Percentiles rank a stretch among this genome's conserved stretches.
Evolutionary conservation across 1,284 basidiomycete species (phyloP).

Genomic region (Nidula niveotomentosa): DNA sequence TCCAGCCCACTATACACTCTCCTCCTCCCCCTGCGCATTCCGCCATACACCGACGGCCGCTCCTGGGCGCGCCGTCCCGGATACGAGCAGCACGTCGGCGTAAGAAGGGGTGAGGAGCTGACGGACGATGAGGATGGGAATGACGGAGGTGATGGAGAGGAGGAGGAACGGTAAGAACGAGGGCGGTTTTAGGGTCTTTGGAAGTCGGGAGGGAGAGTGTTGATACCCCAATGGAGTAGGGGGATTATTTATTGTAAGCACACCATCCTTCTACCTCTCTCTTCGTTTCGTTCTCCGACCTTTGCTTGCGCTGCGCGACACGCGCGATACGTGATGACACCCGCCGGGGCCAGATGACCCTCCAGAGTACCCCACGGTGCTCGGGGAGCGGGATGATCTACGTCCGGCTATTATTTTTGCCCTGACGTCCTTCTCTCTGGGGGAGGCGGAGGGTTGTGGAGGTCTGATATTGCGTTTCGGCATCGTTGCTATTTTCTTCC

Average conservation of each 20-base stretch:
- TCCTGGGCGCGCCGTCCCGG: constrained; percentile 76
- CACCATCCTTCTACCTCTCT: neutral
- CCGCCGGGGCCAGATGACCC: constrained; percentile 82
- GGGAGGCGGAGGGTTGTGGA: no score
- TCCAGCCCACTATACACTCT: constrained; percentile 74
- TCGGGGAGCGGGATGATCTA: constrained; percentile 48
- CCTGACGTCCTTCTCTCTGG: neutral
- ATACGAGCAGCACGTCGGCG: constrained; percentile 55
- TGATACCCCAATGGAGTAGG: no score
- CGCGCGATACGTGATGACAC: constrained; percentile 46
- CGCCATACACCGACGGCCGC: constrained; percentile 86
- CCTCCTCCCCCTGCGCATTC: constrained; percentile 77
- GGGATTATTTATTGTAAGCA: no score
- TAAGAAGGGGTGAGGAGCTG: constrained; percentile 66
- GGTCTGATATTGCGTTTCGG: no score
- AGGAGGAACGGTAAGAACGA: constrained; percentile 7
- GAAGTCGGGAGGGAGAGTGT: no score
- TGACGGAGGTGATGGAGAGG: constrained; percentile 16
- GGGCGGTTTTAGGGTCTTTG: constrained; percentile 1
- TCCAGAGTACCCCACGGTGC: constrained; percentile 36
- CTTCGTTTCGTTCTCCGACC: constrained; percentile 2
- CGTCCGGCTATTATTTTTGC: constrained; percentile 5
- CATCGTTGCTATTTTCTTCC: no score
- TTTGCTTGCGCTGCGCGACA: neutral
- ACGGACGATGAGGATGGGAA: constrained; percentile 73